Evolutionary conservation across 116 monocot species (phyloP), one percentile per base, ranked within the genome.

Genomic region (Posidonia oceanica): DNA sequence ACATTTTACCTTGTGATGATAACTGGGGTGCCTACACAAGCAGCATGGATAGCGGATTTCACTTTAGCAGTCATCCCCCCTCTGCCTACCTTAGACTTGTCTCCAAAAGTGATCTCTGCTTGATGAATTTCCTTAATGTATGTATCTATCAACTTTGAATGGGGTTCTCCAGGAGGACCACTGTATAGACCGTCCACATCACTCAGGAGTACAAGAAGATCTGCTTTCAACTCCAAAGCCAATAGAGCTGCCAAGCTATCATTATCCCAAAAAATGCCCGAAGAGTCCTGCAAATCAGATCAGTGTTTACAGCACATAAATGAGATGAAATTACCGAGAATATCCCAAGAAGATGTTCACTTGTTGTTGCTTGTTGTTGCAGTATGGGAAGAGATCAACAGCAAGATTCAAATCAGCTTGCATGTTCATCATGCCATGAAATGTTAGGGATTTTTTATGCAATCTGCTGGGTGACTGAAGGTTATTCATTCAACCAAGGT

Each of bases 181-280:
- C 86, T 98, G 57, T 88, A 93, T 36, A 98, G 83, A 11, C 93
- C 93, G 36, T 90, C 93, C 58, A 98, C 98, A 75, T 98, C 98
- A 81, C 98, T 93, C 42, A 98, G 79, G 66, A 98, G 61, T 70
- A 98, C 69, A 75, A 93, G 90, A 63, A 98, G 88, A 78, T 93
- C 93, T 72, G 90, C 98, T 68, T 93, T 86, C 66, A 93, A 75
- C 78, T 98, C 98, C 55, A 88, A 72, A 39, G 98, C 90, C 52
- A 98, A 54, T 52, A 98, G 63, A 75, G 88, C 93, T 53, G 98
- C 93, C 69, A 98, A 84, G 74, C 98, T 98, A 63, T 98, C 98
- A 73, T 93, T 98, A 74, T 98, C 98, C 98, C 98, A 98, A 78
- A 98, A 98, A 60, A 98, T 93, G 60, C 98, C 98, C 62, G 85